Evolutionary conservation across 169 alveolate species (phyloP).

Genomic region (Sarcocystis neurona): DNA sequence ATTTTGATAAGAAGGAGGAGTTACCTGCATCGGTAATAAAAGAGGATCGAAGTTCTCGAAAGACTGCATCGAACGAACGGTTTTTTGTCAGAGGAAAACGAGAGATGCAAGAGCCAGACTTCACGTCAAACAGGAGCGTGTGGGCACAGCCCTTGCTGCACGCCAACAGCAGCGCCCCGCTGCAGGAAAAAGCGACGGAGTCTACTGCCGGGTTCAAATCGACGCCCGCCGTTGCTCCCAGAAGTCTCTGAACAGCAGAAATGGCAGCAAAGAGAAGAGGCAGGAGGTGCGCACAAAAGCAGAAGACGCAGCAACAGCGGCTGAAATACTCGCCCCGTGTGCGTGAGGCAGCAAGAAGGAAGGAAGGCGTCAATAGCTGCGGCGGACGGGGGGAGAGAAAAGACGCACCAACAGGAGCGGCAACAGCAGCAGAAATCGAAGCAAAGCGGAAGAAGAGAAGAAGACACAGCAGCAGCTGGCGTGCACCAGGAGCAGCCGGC

Average conservation of each 20-base stretch:
- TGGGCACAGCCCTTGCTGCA: slow-evolving; percentile 64
- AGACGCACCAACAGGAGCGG: background rate
- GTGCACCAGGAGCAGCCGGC: background rate
- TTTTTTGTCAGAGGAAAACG: slow-evolving; percentile 68
- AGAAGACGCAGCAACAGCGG: background rate
- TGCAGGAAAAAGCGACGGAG: slow-evolving; percentile 70
- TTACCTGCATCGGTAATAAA: slow-evolving; percentile 54
- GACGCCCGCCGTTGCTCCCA: slow-evolving; percentile 63
- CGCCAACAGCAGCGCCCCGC: slow-evolving; percentile 71
- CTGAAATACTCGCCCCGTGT: background rate
- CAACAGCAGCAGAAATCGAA: background rate
- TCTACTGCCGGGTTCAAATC: slow-evolving; percentile 68
- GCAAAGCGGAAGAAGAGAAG: background rate
- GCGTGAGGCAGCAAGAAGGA: background rate
- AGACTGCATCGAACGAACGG: slow-evolving; percentile 67
- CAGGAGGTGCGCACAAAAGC: background rate
- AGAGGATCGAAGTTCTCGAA: slow-evolving; percentile 67
- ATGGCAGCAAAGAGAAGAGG: background rate
- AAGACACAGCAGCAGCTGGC: background rate
- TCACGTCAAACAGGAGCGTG: slow-evolving; percentile 69
- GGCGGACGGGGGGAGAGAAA: background rate
- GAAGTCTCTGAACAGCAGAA: slow-evolving; percentile 19
- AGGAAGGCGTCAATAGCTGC: background rate
- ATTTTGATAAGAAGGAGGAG: too few relatives aligned
- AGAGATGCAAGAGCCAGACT: slow-evolving; percentile 49